Evolutionary conservation across 2,329 filamentous ascomycete genomes (phyloP).

Genomic region (Alternaria sp.): DNA sequence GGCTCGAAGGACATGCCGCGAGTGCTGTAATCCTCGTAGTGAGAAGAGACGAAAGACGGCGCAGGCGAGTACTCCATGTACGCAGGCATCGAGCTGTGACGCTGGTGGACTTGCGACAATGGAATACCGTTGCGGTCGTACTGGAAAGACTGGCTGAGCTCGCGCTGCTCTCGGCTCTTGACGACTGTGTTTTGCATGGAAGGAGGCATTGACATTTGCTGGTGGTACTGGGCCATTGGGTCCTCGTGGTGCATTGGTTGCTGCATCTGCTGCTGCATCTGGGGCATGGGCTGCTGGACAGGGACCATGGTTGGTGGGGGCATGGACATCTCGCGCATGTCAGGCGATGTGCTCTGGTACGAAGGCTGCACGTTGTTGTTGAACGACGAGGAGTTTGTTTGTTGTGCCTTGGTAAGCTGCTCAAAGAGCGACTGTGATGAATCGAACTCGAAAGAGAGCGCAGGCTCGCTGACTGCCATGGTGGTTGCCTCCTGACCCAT

Average conservation of each 20-base stretch:
- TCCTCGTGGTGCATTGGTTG: conserved; percentile 67
- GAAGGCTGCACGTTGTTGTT: conserved; percentile 71
- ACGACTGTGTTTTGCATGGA: conserved; percentile 76
- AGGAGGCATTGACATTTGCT: conserved; percentile 77
- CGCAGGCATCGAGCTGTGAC: conserved; percentile 97
- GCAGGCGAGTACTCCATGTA: conserved; percentile 99
- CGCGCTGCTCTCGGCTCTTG: conserved; percentile 85
- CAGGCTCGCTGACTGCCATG: conserved; percentile 94
- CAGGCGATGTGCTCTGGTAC: conserved; percentile 85
- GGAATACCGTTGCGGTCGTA: conserved; percentile 94
- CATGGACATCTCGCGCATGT: conserved; percentile 91
- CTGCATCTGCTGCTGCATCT: conserved; percentile 58
- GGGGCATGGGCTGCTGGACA: conserved; percentile 34
- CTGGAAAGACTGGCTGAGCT: conserved; percentile 75
- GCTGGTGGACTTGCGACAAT: conserved; percentile 82
- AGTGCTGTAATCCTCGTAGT: conserved; percentile 97
- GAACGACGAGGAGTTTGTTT: conserved; percentile 98
- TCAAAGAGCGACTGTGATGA: conserved; percentile 99
- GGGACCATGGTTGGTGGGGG: conserved; percentile 86
- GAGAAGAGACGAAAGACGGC: conserved; percentile 97
- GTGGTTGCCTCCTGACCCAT: conserved; percentile 99
- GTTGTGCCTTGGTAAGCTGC: conserved; percentile 98
- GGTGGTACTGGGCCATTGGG: conserved; percentile 74
- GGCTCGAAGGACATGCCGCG: conserved; percentile 96
- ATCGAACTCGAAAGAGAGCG: conserved; percentile 98